phyloP scores from a whole-genome alignment of 2,329 filamentous ascomycete species.

The Rosellinia necatrix region DNA sequence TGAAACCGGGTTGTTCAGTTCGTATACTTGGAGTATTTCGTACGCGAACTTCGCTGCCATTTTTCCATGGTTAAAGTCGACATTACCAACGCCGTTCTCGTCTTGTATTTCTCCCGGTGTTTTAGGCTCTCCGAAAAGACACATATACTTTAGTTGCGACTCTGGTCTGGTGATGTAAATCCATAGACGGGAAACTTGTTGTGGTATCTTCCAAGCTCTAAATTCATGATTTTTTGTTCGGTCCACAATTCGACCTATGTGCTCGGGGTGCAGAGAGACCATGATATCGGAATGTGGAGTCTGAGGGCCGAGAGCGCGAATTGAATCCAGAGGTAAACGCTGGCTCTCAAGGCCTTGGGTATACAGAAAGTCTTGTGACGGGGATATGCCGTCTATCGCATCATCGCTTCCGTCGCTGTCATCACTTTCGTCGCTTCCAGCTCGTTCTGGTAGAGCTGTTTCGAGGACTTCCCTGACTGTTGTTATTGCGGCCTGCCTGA shows the following conservation, averaged over 20 bases:
- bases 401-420: constrained; percentile 24
- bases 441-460: constrained; percentile 18
- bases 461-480: constrained; percentile 22
- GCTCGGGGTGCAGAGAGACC: constrained; percentile 61
- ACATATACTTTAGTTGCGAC: constrained; percentile 63
- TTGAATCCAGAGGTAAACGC: constrained; percentile 39
- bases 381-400: neutral
- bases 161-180: constrained; percentile 56
- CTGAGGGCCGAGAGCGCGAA: constrained; percentile 44
- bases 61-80: constrained; percentile 53
- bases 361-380: constrained; percentile 26
- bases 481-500: constrained; percentile 3
- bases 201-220: constrained; percentile 59
- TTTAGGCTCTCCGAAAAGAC: constrained; percentile 54
- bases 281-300: constrained; percentile 50
- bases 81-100: constrained; percentile 54
- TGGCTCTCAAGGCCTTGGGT: constrained; percentile 42
- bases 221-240: constrained; percentile 60
- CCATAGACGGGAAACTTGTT: constrained; percentile 64
- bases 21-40: constrained; percentile 61
- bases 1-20: constrained; percentile 63
- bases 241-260: constrained; percentile 54
- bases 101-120: constrained; percentile 53
- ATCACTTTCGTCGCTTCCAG: constrained; percentile 11
- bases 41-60: constrained; percentile 53